Conservation (phyloP, 2,329 filamentous ascomycete species). For the Ascochyta rabiei region DNA sequence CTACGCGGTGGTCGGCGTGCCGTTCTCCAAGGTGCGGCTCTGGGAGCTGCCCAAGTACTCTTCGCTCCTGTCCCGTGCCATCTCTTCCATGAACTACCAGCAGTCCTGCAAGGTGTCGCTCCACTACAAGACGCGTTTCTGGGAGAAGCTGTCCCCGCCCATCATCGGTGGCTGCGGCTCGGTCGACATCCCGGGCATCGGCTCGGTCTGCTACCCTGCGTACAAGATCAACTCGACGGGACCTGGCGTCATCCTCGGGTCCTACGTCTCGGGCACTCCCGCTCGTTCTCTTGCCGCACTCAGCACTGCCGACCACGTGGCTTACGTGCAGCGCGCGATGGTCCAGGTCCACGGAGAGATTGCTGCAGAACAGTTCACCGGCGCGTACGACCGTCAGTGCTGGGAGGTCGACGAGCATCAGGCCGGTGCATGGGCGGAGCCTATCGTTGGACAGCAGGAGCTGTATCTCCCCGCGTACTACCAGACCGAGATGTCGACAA, state of each 20-base stretch:
- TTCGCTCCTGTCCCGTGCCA: conserved; percentile 57
- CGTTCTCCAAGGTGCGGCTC: conserved; percentile 68
- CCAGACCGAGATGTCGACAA: conserved; percentile 70
- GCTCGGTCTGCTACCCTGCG: conserved; percentile 69
- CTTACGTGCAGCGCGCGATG: conserved; percentile 69
- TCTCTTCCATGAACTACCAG: conserved; percentile 57
- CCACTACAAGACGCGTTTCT: conserved; percentile 70
- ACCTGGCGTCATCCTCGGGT: conserved; percentile 66
- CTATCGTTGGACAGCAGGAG: conserved; percentile 68
- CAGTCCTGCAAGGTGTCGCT: conserved; percentile 65
- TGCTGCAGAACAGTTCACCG: conserved; percentile 67
- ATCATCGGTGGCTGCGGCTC: conserved; percentile 70
- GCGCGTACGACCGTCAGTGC: conserved; percentile 68
- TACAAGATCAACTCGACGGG: conserved; percentile 70
- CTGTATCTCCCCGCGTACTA: conserved; percentile 76
- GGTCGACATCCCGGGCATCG: conserved; percentile 66
- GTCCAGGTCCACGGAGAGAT: conserved; percentile 68
- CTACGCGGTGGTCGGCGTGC: conserved; percentile 69
- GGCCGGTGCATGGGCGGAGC: conserved; percentile 67
- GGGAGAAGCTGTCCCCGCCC: conserved; percentile 59
- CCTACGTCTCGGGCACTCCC: conserved; percentile 59
- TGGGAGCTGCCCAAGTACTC: conserved; percentile 65
- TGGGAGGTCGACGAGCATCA: conserved; percentile 68
- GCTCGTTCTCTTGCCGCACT: conserved; percentile 56
- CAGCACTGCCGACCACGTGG: conserved; percentile 66